Percentiles rank a stretch among this genome's conserved stretches.
phyloP scores from a whole-genome alignment of 2,329 filamentous ascomycete genomes.

The Pleoardoris graminearum region DNA sequence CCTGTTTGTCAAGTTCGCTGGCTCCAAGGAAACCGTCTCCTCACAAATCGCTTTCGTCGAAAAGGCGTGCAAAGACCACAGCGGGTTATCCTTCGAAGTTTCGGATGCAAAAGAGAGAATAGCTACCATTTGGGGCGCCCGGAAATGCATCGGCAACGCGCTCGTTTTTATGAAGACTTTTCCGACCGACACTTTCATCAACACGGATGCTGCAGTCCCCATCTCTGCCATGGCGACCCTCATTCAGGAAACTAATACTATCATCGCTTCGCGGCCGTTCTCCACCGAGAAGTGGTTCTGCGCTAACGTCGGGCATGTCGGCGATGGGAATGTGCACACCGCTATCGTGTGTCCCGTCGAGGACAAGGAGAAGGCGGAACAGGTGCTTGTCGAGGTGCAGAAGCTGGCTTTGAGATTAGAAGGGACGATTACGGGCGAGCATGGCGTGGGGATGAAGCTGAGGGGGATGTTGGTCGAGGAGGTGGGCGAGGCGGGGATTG shows the following conservation, averaged over 20 bases:
- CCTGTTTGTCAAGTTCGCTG: constrained; percentile 74
- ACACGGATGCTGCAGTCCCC: constrained; percentile 77
- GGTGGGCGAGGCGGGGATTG: constrained; percentile 71
- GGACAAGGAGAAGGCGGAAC: constrained; percentile 29
- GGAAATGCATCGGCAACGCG: constrained; percentile 73
- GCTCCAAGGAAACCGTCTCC: constrained; percentile 66
- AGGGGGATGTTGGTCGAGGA: constrained; percentile 78
- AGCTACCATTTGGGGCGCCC: constrained; percentile 70
- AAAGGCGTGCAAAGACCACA: constrained; percentile 58
- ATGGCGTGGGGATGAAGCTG: constrained; percentile 81
- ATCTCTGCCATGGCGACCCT: constrained; percentile 71
- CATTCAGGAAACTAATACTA: constrained; percentile 71
- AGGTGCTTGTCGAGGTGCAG: constrained; percentile 62
- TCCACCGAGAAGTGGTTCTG: constrained; percentile 30
- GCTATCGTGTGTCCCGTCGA: constrained; percentile 32
- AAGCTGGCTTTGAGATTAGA: constrained; percentile 80
- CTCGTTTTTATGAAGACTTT: constrained; percentile 65
- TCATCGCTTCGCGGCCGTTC: constrained; percentile 52
- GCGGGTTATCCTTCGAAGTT: constrained; percentile 67
- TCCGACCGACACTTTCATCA: constrained; percentile 66
- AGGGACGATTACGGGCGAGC: constrained; percentile 82
- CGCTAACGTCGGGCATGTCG: constrained; percentile 70
- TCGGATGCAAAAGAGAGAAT: constrained; percentile 64
- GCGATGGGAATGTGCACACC: constrained; percentile 58
- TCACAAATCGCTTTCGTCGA: constrained; percentile 72